phyloP scores from a whole-genome alignment of 177 flowering plant genomes.

The Telopea speciosissima region DNA sequence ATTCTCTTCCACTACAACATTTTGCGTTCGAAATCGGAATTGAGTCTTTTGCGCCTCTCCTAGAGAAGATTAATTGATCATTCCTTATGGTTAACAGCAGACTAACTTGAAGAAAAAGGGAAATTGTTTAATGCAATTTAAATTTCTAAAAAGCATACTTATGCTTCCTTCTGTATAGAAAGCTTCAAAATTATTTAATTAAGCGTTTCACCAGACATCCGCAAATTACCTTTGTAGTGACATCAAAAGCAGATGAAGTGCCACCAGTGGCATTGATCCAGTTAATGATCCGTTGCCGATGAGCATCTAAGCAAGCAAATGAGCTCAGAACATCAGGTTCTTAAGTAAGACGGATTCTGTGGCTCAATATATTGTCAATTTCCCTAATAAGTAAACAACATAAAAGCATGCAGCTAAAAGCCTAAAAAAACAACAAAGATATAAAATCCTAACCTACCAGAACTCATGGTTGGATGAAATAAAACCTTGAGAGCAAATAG shows the following conservation, averaged over 20 bases:
- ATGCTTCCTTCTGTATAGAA: background rate
- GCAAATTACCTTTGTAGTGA: constrained; percentile 38
- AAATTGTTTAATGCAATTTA: background rate
- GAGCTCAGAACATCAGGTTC: constrained; percentile 4
- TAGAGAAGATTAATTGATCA: too few relatives aligned
- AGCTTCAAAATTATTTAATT: background rate
- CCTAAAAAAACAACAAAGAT: too few relatives aligned
- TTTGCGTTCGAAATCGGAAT: too few relatives aligned
- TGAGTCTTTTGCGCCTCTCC: too few relatives aligned
- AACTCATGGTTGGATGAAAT: too few relatives aligned
- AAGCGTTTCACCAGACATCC: background rate
- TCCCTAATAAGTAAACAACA: background rate
- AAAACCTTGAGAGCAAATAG: too few relatives aligned
- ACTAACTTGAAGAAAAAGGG: too few relatives aligned
- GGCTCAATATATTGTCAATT: background rate
- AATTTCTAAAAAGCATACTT: background rate
- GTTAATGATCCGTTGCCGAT: constrained; percentile 40
- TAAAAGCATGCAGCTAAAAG: background rate
- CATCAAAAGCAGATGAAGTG: constrained; percentile 46
- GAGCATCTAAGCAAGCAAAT: constrained; percentile 28
- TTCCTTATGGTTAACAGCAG: too few relatives aligned
- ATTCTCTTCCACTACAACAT: too few relatives aligned
- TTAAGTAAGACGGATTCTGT: background rate
- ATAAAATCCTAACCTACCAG: too few relatives aligned
- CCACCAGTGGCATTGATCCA: constrained; percentile 53